A percentile compares a stretch with the other conserved stretches of the same genome.
These are phyloP conservation scores for Adansonia rubrostipa DNA, from an alignment of 441 rosid genomes.

Conservation along the genomic window DNA sequence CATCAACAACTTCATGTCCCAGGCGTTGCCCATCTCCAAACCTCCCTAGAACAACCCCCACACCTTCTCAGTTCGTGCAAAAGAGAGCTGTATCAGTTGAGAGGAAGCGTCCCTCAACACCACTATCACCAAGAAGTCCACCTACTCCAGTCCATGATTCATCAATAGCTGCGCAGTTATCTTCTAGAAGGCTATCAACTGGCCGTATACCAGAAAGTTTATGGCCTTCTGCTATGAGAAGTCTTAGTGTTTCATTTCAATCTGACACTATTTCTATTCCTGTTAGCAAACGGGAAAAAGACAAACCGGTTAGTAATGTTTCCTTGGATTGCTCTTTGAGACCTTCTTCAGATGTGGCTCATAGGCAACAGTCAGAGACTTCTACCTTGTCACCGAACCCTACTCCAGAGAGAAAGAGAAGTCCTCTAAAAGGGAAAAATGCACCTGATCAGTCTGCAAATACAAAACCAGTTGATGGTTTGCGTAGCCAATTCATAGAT, in stretches of 20 bases:
- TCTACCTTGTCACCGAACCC: constrained; percentile 64
- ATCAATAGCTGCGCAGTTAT: constrained; percentile 50
- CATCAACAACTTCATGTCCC: constrained; percentile 47
- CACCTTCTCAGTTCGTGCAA: constrained; percentile 52
- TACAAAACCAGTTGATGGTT: constrained; percentile 78
- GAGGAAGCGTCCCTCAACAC: constrained; percentile 84
- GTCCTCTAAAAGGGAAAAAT: constrained; percentile 81
- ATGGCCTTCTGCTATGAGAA: constrained; percentile 99
- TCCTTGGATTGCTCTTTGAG: constrained; percentile 72
- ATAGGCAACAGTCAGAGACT: constrained; percentile 68
- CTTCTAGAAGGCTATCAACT: constrained; percentile 64
- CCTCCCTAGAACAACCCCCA: constrained; percentile 52
- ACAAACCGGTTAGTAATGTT: constrained; percentile 63
- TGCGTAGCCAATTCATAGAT: constrained; percentile 70
- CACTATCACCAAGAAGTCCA: constrained; percentile 65
- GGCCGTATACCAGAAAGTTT: constrained; percentile 82
- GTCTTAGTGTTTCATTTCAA: constrained; percentile 96
- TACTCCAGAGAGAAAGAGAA: constrained; percentile 78
- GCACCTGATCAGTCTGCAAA: constrained; percentile 89
- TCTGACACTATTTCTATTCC: constrained; percentile 85
- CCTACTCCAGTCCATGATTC: constrained; percentile 78
- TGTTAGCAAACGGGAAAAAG: constrained; percentile 87
- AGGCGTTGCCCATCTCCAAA: constrained; percentile 81
- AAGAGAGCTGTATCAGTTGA: constrained; percentile 88
- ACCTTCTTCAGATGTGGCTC: constrained; percentile 82